phyloP scores from a whole-genome alignment of 305 asterid genomes.

The Fraxinus platypoda region DNA sequence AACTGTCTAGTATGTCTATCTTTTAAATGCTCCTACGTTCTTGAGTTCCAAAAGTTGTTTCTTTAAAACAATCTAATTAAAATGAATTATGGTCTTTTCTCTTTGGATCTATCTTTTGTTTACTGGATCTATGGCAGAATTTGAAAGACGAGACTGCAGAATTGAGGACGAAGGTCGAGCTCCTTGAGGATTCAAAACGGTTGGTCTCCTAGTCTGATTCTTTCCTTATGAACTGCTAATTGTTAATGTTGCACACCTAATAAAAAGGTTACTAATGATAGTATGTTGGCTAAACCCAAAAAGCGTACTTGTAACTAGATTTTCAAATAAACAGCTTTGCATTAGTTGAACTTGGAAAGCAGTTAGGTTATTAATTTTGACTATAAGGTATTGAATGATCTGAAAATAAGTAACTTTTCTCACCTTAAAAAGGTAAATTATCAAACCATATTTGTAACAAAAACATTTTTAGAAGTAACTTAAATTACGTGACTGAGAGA shows the following conservation, averaged over 20 bases:
- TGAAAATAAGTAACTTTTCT: neutral
- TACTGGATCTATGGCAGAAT: conserved; percentile 21
- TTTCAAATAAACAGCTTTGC: neutral
- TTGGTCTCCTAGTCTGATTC: conserved; percentile 2
- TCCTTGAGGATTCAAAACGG: conserved; percentile 39
- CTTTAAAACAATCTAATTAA: neutral
- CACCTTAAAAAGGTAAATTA: neutral
- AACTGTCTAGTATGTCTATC: neutral
- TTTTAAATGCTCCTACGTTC: neutral
- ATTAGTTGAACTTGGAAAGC: no score
- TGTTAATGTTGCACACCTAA: neutral
- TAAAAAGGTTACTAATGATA: neutral
- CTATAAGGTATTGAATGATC: neutral
- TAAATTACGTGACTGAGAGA: neutral
- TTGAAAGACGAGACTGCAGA: conserved; percentile 24
- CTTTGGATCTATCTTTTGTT: neutral
- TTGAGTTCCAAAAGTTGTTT: neutral
- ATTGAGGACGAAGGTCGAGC: conserved; percentile 24
- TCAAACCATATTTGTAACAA: neutral
- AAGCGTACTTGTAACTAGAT: neutral
- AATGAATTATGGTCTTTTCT: neutral
- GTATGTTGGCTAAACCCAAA: neutral
- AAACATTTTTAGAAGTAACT: neutral
- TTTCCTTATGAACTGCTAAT: neutral
- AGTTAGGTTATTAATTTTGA: neutral